These are phyloP conservation scores for Fusarium sublunatum DNA, from an alignment of 2,329 filamentous ascomycete species.

Conservation along the genomic window DNA sequence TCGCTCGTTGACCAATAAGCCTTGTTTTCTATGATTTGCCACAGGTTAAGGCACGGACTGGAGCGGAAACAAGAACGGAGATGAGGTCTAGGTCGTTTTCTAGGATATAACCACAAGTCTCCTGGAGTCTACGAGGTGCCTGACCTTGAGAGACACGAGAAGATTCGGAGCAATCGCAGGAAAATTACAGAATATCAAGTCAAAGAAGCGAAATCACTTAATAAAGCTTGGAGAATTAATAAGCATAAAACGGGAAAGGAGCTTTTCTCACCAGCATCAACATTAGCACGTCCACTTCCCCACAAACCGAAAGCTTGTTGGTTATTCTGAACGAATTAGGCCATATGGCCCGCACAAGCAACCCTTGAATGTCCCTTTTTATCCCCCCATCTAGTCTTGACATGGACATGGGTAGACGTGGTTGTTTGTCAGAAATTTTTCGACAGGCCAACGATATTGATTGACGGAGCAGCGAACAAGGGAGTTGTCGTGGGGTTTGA, in stretches of 20 bases:
- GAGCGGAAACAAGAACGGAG: slow-evolving; percentile 20
- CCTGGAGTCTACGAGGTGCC: not conserved
- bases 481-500: not conserved
- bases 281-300: slow-evolving; percentile 37
- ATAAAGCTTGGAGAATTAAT: slow-evolving; percentile 13
- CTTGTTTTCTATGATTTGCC: slow-evolving; percentile 3
- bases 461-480: not conserved
- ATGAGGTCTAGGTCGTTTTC: slow-evolving; percentile 1
- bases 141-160: not conserved
- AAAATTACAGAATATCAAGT: not conserved
- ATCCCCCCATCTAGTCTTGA: slow-evolving; percentile 12
- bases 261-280: slow-evolving; percentile 19
- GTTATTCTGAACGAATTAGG: slow-evolving; percentile 32
- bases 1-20: slow-evolving; percentile 2
- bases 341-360: slow-evolving; percentile 27
- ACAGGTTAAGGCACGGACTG: not conserved
- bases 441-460: not conserved
- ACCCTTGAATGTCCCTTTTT: slow-evolving; percentile 30
- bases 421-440: slow-evolving; percentile 11
- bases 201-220: not conserved
- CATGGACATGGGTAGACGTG: slow-evolving; percentile 18
- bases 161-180: not conserved
- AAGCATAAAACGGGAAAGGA: not conserved
- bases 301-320: slow-evolving; percentile 41
- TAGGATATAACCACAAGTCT: not conserved